A percentile compares a stretch with the other conserved stretches of the same genome.
Evolutionary conservation across 164 flowering plant genomes (phyloP).

Genomic region (Cinnamomum micranthum): DNA sequence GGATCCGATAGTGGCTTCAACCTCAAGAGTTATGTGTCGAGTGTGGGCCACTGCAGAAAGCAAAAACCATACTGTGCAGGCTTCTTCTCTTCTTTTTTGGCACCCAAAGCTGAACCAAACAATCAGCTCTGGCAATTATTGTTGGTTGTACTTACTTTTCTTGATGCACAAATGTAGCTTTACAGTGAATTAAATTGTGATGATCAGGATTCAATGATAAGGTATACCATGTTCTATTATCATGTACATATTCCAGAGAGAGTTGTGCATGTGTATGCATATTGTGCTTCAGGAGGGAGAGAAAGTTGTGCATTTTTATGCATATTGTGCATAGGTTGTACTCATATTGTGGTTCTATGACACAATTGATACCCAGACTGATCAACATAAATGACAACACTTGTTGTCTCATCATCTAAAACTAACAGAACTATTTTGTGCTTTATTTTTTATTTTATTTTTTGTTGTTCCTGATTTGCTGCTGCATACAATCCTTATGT

Average conservation of each 20-base stretch:
- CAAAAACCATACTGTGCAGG: not conserved
- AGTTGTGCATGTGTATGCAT: too few species aligned
- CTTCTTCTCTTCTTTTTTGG: not conserved
- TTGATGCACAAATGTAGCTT: constrained; percentile 13
- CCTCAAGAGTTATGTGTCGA: not conserved
- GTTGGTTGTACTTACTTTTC: not conserved
- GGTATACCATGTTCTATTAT: not conserved
- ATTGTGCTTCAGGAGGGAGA: too few species aligned
- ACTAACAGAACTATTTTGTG: too few species aligned
- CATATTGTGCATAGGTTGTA: too few species aligned
- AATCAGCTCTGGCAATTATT: not conserved
- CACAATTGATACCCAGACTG: constrained; percentile 3
- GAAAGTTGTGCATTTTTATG: too few species aligned
- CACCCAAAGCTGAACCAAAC: not conserved
- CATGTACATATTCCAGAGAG: not conserved
- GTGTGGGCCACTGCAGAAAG: not conserved
- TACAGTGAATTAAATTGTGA: too few species aligned
- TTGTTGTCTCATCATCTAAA: too few species aligned
- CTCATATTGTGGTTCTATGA: constrained; percentile 13
- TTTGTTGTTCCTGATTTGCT: too few species aligned
- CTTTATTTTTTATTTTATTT: too few species aligned
- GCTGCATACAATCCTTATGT: too few species aligned
- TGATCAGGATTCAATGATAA: too few species aligned
- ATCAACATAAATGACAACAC: not conserved
- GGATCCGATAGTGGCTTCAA: not conserved